A percentile compares a stretch with the other conserved stretches of the same genome.
phyloP scores from a whole-genome alignment of 331 rosid species.

The Pyrus hybrid region DNA sequence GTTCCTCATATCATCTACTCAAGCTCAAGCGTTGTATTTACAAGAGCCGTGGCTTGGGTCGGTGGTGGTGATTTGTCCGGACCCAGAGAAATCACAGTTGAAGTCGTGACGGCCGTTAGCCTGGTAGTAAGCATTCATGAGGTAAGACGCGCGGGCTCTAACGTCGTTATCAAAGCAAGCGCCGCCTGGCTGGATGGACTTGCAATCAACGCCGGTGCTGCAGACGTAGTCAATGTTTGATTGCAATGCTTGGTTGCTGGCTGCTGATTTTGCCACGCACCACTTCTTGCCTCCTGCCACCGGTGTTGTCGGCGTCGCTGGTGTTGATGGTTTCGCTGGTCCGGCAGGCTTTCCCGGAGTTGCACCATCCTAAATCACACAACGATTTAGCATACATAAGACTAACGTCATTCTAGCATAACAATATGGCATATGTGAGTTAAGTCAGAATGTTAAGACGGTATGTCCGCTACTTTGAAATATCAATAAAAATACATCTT shows the following conservation, averaged over 20 bases:
- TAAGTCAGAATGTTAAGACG: rapidly evolving
- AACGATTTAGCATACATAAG: not conserved
- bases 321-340: not conserved
- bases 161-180: conserved; percentile 38
- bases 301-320: not conserved
- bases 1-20: not conserved
- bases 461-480: too few relatives aligned
- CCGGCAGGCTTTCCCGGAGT: not conserved
- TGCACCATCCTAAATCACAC: not conserved
- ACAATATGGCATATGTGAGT: too few relatives aligned
- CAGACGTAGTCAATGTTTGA: conserved; percentile 66
- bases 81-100: conserved; percentile 62
- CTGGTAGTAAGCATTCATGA: conserved; percentile 76
- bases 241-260: conserved; percentile 34
- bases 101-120: conserved; percentile 43
- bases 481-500: too few relatives aligned
- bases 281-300: conserved; percentile 25
- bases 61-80: conserved; percentile 21
- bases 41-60: conserved; percentile 42
- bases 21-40: not conserved
- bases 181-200: conserved; percentile 65
- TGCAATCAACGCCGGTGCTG: conserved; percentile 52
- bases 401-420: too few relatives aligned
- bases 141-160: conserved; percentile 47
- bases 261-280: conserved; percentile 59